A percentile compares a stretch with the other conserved stretches of the same genome.
phyloP scores from a whole-genome alignment of 805 yeast species.

The Torulaspora maleeae region DNA sequence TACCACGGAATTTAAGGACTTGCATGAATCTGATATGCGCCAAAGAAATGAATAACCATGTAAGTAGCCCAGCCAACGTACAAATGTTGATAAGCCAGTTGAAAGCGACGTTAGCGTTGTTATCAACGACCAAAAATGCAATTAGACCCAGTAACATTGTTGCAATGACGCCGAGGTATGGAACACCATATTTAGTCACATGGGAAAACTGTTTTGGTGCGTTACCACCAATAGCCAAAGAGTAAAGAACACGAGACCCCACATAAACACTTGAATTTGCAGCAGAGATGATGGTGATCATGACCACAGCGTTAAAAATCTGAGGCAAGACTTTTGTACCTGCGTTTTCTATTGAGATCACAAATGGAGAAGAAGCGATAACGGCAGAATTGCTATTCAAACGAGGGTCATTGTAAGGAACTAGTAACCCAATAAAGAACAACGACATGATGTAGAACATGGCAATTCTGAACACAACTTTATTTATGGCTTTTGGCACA shows the following conservation, averaged over 20 bases:
- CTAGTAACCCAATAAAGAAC: constrained; percentile 60
- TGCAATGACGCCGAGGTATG: constrained; percentile 49
- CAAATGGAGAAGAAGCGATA: constrained; percentile 59
- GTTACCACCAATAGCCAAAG: constrained; percentile 53
- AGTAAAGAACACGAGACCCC: constrained; percentile 64
- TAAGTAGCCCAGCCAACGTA: constrained; percentile 61
- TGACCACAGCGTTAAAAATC: constrained; percentile 67
- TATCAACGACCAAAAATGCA: constrained; percentile 51
- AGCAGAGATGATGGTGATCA: constrained; percentile 65
- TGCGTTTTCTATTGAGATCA: constrained; percentile 59
- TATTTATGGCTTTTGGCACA: constrained; percentile 63
- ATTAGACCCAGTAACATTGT: constrained; percentile 56
- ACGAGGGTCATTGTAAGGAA: constrained; percentile 56
- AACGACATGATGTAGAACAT: constrained; percentile 57
- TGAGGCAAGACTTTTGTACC: constrained; percentile 65
- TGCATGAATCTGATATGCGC: constrained; percentile 61
- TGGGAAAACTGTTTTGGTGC: constrained; percentile 55
- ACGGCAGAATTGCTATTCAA: constrained; percentile 35
- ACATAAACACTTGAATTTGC: constrained; percentile 73
- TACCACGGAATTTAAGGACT: constrained; percentile 55
- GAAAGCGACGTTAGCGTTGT: constrained; percentile 51
- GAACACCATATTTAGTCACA: constrained; percentile 57
- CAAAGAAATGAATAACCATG: constrained; percentile 59
- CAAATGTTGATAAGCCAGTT: constrained; percentile 64
- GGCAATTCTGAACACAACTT: constrained; percentile 58